A percentile compares a stretch with the other conserved stretches of the same genome.
Evolutionary conservation across 2,329 filamentous ascomycete genomes (phyloP).

Genomic region (Diaporthe velutina): DNA sequence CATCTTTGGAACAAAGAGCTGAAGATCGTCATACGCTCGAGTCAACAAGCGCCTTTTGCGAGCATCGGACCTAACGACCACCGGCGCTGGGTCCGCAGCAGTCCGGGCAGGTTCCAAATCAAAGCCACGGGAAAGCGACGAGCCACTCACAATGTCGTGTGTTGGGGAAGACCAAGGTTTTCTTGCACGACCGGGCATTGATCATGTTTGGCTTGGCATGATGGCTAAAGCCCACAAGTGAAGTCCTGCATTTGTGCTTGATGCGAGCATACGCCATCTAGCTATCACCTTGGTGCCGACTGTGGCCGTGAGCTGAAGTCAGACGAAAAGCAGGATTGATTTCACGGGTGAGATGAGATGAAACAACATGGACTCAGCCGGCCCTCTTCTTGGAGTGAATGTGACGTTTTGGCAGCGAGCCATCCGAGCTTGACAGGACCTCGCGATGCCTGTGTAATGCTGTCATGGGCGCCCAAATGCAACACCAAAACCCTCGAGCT

Average conservation of each 20-base stretch:
- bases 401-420: not conserved
- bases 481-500: not conserved
- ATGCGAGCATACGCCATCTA: not conserved
- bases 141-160: not conserved
- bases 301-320: not conserved
- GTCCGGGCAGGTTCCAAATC: not conserved
- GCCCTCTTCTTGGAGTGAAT: not conserved
- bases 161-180: not conserved
- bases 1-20: slow-evolving; percentile 1
- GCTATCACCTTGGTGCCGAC: not conserved
- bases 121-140: not conserved
- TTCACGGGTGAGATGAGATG: not conserved
- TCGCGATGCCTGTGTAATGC: not conserved
- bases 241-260: not conserved
- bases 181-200: not conserved
- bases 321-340: not conserved
- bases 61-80: not conserved
- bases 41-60: not conserved
- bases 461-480: too few species aligned
- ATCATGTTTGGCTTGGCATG: not conserved
- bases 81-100: not conserved
- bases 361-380: not conserved
- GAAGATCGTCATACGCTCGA: slow-evolving; percentile 11
- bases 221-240: not conserved
- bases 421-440: not conserved